phyloP scores from a whole-genome alignment of 805 yeast genomes.

The Hanseniaspora valbyensis region DNA sequence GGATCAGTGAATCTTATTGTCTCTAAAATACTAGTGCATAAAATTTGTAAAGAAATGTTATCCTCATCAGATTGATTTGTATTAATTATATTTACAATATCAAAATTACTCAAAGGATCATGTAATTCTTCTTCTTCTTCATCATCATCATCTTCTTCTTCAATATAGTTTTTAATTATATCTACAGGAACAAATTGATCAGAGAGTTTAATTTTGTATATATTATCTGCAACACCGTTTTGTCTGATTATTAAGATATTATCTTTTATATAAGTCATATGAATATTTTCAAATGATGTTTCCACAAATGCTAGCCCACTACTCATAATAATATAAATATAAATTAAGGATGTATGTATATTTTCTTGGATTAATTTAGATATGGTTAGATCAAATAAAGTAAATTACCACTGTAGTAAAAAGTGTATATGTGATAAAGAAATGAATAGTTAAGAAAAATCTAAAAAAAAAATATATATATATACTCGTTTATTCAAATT shows the following conservation, averaged over 20 bases:
- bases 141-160: conserved; percentile 15
- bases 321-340: no score
- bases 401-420: no score
- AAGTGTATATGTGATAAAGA: no score
- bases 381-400: no score
- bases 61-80: not conserved
- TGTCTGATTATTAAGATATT: not conserved
- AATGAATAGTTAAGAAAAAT: no score
- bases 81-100: conserved; percentile 27
- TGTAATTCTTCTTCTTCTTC: conserved; percentile 20
- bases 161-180: not conserved
- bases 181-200: not conserved
- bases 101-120: conserved; percentile 31
- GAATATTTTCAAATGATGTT: not conserved
- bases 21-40: conserved; percentile 8
- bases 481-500: no score
- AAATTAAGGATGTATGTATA: no score
- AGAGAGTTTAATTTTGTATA: conserved; percentile 2
- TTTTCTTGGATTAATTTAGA: no score
- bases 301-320: not conserved
- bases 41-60: not conserved
- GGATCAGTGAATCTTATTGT: not conserved
- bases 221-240: conserved; percentile 3
- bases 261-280: conserved; percentile 4
- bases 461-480: no score